Evolutionary conservation across 2,329 filamentous ascomycete genomes (phyloP), one percentile per base, ranked within the genome.

Genomic region (Ophiocordyceps polyrhachis-furcata): DNA sequence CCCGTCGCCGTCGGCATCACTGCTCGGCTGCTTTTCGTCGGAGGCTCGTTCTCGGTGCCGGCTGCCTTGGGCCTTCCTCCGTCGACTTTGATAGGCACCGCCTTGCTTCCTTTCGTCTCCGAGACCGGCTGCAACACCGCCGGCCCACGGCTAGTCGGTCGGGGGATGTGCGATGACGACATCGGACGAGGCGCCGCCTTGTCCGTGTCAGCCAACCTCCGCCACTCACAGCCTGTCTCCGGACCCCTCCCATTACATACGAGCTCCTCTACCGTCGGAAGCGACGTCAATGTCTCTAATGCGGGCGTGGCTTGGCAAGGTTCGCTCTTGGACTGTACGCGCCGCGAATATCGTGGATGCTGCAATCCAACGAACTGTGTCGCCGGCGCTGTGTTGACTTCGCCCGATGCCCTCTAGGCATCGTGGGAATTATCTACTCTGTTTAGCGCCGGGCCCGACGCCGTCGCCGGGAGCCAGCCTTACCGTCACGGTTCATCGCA

Each of bases 301-400:
- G 50, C 50, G 40, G 55, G 49, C 1, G 52, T 53, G 12, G 43
- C 44, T 14, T 58, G 53, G 2, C 52, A 55, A 29, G 66, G 65
- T 51, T 71, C 67, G 48, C 68, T 71, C 51, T 64, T 69, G 42
- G 66, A 69, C 47, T 70, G 63, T 20, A 64, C 56, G 35, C 66
- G 60, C n/a, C 66, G 60, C 42, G 62, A 67, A 47, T 69, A 68
- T 25, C 55, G 55, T 12, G 62, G 62, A 17, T 53, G 49, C 42
- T 58, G 62, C 41, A 58, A 55, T 38, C 55, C 47, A n/a, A 52
- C 47, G 29, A 13, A 12, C 45, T 50, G 12, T 45, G 37, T 14
- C 32, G 17, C 32, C 49, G 51, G 47, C 32, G 4, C 17, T 42
- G 31, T 45, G 23, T 41, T 49, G 13, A 45, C 48, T 50, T 45